Evolutionary conservation across 2,329 filamentous ascomycete genomes (phyloP).

Genomic region (Fusarium sp.): DNA sequence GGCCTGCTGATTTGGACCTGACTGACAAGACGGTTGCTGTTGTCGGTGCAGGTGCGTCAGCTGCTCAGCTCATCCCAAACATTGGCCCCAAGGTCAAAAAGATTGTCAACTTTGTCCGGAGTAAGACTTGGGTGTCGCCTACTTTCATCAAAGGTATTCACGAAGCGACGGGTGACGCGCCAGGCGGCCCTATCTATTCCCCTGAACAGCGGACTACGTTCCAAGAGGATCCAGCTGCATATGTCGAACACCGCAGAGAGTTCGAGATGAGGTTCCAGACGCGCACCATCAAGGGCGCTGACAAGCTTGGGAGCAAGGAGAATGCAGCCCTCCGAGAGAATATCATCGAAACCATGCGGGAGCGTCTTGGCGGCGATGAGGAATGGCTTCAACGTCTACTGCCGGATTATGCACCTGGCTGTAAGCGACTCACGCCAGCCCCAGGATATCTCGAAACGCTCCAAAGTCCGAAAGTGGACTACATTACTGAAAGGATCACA

Average conservation of each 20-base stretch:
- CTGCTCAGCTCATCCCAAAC: neutral
- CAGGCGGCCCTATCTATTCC: neutral
- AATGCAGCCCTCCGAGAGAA: neutral
- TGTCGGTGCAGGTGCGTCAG: neutral
- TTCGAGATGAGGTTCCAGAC: neutral
- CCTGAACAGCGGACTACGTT: neutral
- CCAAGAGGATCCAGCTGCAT: neutral
- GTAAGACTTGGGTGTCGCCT: neutral
- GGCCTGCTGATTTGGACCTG: neutral
- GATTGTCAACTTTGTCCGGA: neutral
- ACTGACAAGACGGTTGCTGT: neutral
- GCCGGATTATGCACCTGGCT: neutral
- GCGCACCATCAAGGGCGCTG: neutral
- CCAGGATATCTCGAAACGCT: slow-evolving; percentile 4
- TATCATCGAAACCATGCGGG: neutral
- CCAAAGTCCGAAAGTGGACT: neutral
- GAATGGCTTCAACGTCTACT: neutral
- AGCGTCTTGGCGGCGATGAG: neutral
- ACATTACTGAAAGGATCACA: neutral
- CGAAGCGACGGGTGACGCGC: neutral
- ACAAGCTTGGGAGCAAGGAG: neutral
- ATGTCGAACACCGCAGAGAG: neutral
- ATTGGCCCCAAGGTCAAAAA: neutral
- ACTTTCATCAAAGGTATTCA: neutral
- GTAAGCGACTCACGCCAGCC: neutral